These are phyloP conservation scores for Globisporangium nodosum DNA, from an alignment of 352 stramenopile species.

Conservation along the genomic window DNA sequence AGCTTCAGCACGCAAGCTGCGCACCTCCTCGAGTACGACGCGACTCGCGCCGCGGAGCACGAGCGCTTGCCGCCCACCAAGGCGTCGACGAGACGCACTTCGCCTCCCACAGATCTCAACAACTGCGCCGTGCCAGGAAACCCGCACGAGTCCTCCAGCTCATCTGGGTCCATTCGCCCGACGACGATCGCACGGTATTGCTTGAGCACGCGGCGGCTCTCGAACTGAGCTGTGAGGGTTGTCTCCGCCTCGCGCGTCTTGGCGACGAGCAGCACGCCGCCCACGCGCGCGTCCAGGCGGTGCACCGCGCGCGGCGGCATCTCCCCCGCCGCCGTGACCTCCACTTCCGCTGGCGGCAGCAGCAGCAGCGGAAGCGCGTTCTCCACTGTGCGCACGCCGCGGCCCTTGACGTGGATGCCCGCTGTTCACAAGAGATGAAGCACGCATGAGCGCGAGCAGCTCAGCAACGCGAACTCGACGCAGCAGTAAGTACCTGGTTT, in stretches of 20 bases:
- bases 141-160: too few species aligned
- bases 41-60: slow-evolving; percentile 26
- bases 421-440: slow-evolving; percentile 11
- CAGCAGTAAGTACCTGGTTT: slow-evolving; percentile 28
- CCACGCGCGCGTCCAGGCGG: slow-evolving; percentile 55
- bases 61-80: slow-evolving; percentile 23
- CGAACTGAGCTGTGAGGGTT: slow-evolving; percentile 36
- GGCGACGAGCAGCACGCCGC: slow-evolving; percentile 50
- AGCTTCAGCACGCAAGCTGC: background rate
- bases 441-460: too few species aligned
- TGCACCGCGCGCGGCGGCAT: slow-evolving; percentile 39
- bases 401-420: slow-evolving; percentile 58
- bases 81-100: slow-evolving; percentile 20
- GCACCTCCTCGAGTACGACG: slow-evolving; percentile 30
- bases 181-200: slow-evolving; percentile 53
- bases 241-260: slow-evolving; percentile 47
- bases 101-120: background rate
- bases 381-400: slow-evolving; percentile 41
- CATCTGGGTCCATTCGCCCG: slow-evolving; percentile 13
- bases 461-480: too few species aligned
- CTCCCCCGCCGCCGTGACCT: background rate
- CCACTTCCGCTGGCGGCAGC: too few species aligned
- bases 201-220: slow-evolving; percentile 37
- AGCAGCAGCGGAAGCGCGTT: slow-evolving; percentile 36
- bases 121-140: background rate